Conservation (phyloP, 2,329 filamentous ascomycete genomes). For the Diaporthe sp. region DNA sequence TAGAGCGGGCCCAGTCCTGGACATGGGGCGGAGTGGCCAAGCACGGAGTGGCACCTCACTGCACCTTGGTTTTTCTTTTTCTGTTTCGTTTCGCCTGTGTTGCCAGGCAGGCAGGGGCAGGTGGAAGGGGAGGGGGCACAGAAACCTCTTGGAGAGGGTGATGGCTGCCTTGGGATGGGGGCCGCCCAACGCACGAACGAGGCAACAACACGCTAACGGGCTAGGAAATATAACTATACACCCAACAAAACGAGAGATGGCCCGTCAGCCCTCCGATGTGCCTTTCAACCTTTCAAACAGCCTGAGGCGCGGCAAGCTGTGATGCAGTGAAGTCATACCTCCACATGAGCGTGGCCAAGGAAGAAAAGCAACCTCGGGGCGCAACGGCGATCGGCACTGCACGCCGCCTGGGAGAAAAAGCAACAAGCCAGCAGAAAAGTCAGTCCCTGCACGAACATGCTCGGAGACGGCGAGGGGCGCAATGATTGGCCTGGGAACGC, state of each 20-base stretch:
- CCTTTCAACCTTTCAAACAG: slow-evolving; percentile 5
- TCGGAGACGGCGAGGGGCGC: not conserved
- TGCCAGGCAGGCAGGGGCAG: not conserved
- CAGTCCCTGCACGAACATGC: not conserved
- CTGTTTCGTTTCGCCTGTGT: not conserved
- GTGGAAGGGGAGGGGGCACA: not conserved
- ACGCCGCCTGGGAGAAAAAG: not conserved
- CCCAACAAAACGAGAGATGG: not conserved
- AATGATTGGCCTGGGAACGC: slow-evolving; percentile 3
- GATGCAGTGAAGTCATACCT: not conserved
- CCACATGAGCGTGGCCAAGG: not conserved
- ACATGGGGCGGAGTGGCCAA: slow-evolving; percentile 5
- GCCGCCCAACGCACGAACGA: not conserved
- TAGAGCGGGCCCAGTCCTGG: not conserved
- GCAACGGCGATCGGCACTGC: slow-evolving; percentile 14
- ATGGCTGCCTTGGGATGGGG: slow-evolving; percentile 18
- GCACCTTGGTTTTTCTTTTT: too few species aligned
- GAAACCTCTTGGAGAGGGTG: not conserved
- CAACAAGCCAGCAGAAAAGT: not conserved
- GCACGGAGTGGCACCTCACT: not conserved
- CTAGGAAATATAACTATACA: not conserved
- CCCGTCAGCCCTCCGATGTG: not conserved
- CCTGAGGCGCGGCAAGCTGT: slow-evolving; percentile 4
- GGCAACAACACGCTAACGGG: slow-evolving; percentile 27
- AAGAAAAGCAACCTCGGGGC: not conserved